These are phyloP conservation scores for Myriangium duriaei DNA, from an alignment of 2,329 filamentous ascomycete genomes.

Conservation along the genomic window DNA sequence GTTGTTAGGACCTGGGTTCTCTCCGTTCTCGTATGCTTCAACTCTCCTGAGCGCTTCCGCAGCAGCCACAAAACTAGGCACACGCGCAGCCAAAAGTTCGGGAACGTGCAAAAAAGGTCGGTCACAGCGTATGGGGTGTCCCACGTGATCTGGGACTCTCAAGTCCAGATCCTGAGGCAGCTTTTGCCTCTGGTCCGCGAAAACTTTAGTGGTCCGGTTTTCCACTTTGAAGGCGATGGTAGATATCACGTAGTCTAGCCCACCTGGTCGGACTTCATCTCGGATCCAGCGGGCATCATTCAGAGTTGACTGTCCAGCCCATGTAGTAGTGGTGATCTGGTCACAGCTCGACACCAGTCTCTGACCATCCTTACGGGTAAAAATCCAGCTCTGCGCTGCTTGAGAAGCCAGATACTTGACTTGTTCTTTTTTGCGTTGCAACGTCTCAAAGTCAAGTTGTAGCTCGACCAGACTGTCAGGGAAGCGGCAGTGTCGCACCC, in stretches of 20 bases:
- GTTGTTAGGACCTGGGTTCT: too few relatives aligned
- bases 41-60: too few relatives aligned
- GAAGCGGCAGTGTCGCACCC: conserved; percentile 14
- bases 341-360: conserved; percentile 6
- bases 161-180: too few relatives aligned
- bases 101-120: too few relatives aligned
- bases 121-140: too few relatives aligned
- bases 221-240: conserved; percentile 30
- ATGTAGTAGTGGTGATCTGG: conserved; percentile 23
- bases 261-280: conserved; percentile 28
- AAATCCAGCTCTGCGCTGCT: conserved; percentile 25
- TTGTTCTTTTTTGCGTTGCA: conserved; percentile 34
- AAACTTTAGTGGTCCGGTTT: too few relatives aligned
- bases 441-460: conserved; percentile 36
- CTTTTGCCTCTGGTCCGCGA: too few relatives aligned
- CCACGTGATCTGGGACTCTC: too few relatives aligned
- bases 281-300: conserved; percentile 26
- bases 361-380: conserved; percentile 18
- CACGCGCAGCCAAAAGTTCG: too few relatives aligned
- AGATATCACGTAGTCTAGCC: conserved; percentile 34
- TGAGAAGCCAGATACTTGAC: conserved; percentile 32
- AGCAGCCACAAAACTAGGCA: too few relatives aligned
- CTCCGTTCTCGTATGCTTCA: too few relatives aligned
- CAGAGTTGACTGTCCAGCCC: conserved; percentile 37
- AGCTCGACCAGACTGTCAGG: conserved; percentile 21